phyloP scores from a whole-genome alignment of 139 green algal genomes.

The Chlamydomonas eustigma region DNA sequence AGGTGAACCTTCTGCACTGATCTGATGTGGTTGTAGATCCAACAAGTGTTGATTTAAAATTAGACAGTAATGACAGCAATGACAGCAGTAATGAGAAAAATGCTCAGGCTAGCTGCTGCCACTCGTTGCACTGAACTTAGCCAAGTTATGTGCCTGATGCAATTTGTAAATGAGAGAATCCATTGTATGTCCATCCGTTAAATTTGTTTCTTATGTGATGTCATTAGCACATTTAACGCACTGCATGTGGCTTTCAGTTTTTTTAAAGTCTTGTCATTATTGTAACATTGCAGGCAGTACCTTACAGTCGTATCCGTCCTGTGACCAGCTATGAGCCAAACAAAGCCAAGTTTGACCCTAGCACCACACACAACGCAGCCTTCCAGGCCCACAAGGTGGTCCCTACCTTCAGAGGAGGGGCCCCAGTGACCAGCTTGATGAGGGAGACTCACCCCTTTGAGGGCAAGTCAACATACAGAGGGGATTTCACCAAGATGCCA shows the following conservation, averaged over 20 bases:
- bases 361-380: conserved; percentile 15
- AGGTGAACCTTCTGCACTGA: too few relatives aligned
- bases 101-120: too few relatives aligned
- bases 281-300: background rate
- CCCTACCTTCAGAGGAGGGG: background rate
- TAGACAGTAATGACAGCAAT: too few relatives aligned
- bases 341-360: conserved; percentile 18
- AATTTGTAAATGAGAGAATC: too few relatives aligned
- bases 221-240: too few relatives aligned
- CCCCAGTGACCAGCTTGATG: background rate
- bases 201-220: too few relatives aligned
- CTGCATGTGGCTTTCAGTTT: background rate
- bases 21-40: too few relatives aligned
- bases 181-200: too few relatives aligned
- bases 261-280: background rate
- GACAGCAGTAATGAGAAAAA: too few relatives aligned
- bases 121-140: too few relatives aligned
- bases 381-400: conserved; percentile 7
- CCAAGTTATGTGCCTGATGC: too few relatives aligned
- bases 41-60: too few relatives aligned
- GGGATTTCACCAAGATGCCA: conserved; percentile 18
- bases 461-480: conserved; percentile 14
- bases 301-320: conserved; percentile 14
- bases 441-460: conserved; percentile 12
- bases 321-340: conserved; percentile 17